These are phyloP conservation scores for Triangularia verruculosa DNA, from an alignment of 2,329 filamentous ascomycete genomes.

Conservation along the genomic window DNA sequence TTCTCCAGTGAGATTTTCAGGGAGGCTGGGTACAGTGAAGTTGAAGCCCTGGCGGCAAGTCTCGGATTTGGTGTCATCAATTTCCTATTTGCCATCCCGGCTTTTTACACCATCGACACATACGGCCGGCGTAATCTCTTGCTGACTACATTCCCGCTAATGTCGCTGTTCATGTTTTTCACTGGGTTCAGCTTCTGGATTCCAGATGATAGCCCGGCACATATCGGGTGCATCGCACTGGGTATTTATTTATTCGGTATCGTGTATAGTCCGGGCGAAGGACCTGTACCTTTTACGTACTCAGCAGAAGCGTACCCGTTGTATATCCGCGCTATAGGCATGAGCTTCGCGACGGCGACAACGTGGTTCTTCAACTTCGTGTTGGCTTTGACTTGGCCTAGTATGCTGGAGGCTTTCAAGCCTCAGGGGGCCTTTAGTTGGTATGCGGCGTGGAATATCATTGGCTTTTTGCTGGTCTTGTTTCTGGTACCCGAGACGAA, in stretches of 20 bases:
- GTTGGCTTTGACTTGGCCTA: constrained; percentile 46
- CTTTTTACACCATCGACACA: constrained; percentile 65
- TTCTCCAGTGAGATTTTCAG: constrained; percentile 62
- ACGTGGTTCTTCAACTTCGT: constrained; percentile 48
- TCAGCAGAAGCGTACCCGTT: constrained; percentile 65
- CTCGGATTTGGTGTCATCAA: constrained; percentile 65
- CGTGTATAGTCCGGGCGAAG: constrained; percentile 59
- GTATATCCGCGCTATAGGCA: constrained; percentile 59
- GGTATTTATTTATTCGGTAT: constrained; percentile 50
- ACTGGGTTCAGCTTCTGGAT: constrained; percentile 49
- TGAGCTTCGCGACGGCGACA: constrained; percentile 56
- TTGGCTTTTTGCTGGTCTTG: constrained; percentile 43
- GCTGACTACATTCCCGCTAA: constrained; percentile 62
- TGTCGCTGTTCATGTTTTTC: constrained; percentile 51
- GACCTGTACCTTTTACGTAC: constrained; percentile 63
- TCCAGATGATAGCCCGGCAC: constrained; percentile 35
- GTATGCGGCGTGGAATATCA: constrained; percentile 48
- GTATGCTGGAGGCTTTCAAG: constrained; percentile 42
- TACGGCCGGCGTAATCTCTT: constrained; percentile 64
- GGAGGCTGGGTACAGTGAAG: constrained; percentile 49
- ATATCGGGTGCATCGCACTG: constrained; percentile 44
- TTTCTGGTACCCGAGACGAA: constrained; percentile 41
- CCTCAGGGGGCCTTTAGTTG: constrained; percentile 48
- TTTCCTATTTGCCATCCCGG: constrained; percentile 61
- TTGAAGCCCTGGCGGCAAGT: constrained; percentile 55